Percentiles rank a stretch among this genome's conserved stretches.
Evolutionary conservation across 1,284 basidiomycete species (phyloP).

Genomic region (Ceratobasidium sp.): DNA sequence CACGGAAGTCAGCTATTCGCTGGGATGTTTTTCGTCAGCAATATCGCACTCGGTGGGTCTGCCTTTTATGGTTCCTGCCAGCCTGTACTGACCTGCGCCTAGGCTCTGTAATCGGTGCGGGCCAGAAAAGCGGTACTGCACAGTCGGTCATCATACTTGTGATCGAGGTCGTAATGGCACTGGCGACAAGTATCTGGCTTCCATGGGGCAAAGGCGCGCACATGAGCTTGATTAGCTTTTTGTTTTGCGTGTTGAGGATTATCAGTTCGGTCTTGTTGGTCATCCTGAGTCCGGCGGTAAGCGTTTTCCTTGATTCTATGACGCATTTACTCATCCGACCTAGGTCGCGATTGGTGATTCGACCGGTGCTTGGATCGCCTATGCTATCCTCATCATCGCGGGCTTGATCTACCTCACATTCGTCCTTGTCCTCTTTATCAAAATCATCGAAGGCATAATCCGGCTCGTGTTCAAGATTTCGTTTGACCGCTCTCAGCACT

Average conservation of each 20-base stretch:
- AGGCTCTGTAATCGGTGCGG: slow-evolving; percentile 82
- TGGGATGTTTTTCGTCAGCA: slow-evolving; percentile 78
- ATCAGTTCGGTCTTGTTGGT: slow-evolving; percentile 88
- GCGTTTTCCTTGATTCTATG: slow-evolving; percentile 47
- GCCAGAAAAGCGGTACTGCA: slow-evolving; percentile 86
- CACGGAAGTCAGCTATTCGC: slow-evolving; percentile 92
- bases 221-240: slow-evolving; percentile 92
- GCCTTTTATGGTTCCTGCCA: background rate
- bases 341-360: slow-evolving; percentile 81
- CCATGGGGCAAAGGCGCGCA: slow-evolving; percentile 96
- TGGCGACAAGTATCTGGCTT: slow-evolving; percentile 90
- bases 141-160: slow-evolving; percentile 90
- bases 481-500: slow-evolving; percentile 83
- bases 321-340: slow-evolving; percentile 38
- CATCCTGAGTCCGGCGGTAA: slow-evolving; percentile 84
- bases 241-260: slow-evolving; percentile 89
- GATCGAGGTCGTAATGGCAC: slow-evolving; percentile 79
- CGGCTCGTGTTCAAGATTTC: slow-evolving; percentile 81
- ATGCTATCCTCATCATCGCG: slow-evolving; percentile 87
- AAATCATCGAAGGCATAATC: slow-evolving; percentile 80
- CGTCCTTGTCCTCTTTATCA: slow-evolving; percentile 79
- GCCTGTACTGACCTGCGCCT: background rate
- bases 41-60: slow-evolving; percentile 69
- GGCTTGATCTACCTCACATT: slow-evolving; percentile 85
- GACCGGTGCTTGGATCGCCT: slow-evolving; percentile 89